Evolutionary conservation across 1,284 basidiomycete genomes (phyloP).

Genomic region (Fomitiporia mediterranea): DNA sequence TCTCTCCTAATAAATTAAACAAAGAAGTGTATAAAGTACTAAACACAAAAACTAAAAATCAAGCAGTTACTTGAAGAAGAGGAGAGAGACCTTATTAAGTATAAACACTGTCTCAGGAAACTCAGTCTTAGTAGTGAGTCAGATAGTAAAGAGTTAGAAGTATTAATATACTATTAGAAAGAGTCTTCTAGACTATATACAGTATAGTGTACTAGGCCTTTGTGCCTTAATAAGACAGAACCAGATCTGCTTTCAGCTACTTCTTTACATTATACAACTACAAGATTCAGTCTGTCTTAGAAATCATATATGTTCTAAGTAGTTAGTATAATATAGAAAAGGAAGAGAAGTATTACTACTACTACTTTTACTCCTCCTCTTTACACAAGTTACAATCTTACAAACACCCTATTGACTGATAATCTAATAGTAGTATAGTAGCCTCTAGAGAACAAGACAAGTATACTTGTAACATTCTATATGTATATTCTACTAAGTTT

Average conservation of each 20-base stretch:
- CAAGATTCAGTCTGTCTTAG: background rate
- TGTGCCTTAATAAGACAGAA: background rate
- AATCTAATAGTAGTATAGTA: background rate
- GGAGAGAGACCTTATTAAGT: conserved; percentile 4
- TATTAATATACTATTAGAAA: conserved; percentile 12
- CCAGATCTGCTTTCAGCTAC: background rate
- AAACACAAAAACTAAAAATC: background rate
- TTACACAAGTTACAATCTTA: background rate
- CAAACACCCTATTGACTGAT: background rate
- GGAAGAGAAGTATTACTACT: background rate
- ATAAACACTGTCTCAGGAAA: conserved; percentile 11
- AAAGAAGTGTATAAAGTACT: too few species aligned
- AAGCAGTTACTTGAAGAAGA: conserved; percentile 6
- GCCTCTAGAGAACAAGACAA: background rate
- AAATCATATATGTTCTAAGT: background rate
- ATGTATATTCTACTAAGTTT: background rate
- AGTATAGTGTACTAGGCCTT: background rate
- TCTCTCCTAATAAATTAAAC: too few species aligned
- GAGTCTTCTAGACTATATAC: background rate
- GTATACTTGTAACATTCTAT: background rate
- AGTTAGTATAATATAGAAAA: background rate
- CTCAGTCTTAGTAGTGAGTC: conserved; percentile 3
- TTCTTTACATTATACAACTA: background rate
- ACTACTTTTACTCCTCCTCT: background rate
- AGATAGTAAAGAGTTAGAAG: background rate